A percentile compares a stretch with the other conserved stretches of the same genome.
Conservation (phyloP, 176 grass and related monocot species). For the Phoenix dactylifera region DNA sequence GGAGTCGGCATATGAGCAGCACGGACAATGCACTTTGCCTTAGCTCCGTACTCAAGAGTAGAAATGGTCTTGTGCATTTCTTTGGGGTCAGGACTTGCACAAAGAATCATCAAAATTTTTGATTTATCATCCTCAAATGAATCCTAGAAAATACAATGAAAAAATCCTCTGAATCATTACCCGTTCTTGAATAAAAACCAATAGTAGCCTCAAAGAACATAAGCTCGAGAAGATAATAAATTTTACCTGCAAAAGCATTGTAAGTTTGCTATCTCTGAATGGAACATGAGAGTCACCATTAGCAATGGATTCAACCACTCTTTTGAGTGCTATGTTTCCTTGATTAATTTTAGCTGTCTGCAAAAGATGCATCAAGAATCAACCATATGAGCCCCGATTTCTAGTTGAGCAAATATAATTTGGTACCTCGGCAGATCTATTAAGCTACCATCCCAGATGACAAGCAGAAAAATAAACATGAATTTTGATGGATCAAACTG, state of each 20-base stretch:
- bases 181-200: too few species aligned
- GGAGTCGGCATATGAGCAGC: conserved; percentile 54
- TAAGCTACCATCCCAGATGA: too few species aligned
- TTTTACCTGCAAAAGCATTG: conserved; percentile 84
- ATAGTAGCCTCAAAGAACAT: too few species aligned
- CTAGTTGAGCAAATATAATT: too few species aligned
- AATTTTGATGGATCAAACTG: too few species aligned
- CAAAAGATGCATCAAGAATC: conserved; percentile 3
- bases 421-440: too few species aligned
- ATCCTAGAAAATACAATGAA: conserved; percentile 40
- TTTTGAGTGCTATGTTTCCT: conserved; percentile 78
- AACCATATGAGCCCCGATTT: too few species aligned
- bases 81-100: conserved; percentile 81
- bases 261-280: conserved; percentile 88
- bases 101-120: conserved; percentile 98
- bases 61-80: conserved; percentile 91
- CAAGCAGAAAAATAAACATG: too few species aligned
- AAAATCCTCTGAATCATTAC: not conserved
- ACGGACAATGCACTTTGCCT: conserved; percentile 90
- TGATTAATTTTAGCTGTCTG: conserved; percentile 95
- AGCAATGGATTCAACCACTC: conserved; percentile 87
- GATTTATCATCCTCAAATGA: conserved; percentile 92
- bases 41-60: conserved; percentile 86
- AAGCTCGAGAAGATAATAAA: too few species aligned
- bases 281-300: conserved; percentile 94